Evolutionary conservation across 2,329 filamentous ascomycete species (phyloP).

Genomic region (Penicillium sp.): DNA sequence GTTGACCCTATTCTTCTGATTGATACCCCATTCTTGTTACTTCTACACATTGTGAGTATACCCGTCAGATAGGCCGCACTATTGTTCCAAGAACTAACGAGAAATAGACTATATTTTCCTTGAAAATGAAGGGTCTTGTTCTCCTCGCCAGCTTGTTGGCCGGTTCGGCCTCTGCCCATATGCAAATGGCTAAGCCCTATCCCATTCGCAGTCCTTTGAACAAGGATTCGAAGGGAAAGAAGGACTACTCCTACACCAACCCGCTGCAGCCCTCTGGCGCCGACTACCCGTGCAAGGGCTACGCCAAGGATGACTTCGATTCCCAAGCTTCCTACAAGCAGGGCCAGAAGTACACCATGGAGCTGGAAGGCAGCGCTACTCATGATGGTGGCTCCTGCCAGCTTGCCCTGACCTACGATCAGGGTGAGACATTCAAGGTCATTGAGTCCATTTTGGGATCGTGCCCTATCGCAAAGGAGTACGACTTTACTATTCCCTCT

Average conservation of each 20-base stretch:
- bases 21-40: slow-evolving; percentile 2
- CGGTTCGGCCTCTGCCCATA: slow-evolving; percentile 48
- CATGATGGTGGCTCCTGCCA: slow-evolving; percentile 79
- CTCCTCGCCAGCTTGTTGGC: slow-evolving; percentile 38
- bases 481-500: slow-evolving; percentile 68
- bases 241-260: slow-evolving; percentile 73
- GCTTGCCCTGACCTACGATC: slow-evolving; percentile 73
- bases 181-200: slow-evolving; percentile 61
- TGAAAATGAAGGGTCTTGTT: slow-evolving; percentile 38
- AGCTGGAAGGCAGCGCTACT: slow-evolving; percentile 63
- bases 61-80: not conserved
- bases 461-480: slow-evolving; percentile 58
- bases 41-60: slow-evolving; percentile 8
- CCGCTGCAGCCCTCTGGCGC: slow-evolving; percentile 64
- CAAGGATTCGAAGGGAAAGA: slow-evolving; percentile 49
- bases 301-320: slow-evolving; percentile 56
- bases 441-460: slow-evolving; percentile 66
- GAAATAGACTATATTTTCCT: not conserved
- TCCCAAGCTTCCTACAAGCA: slow-evolving; percentile 65
- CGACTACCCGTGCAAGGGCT: slow-evolving; percentile 79
- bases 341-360: slow-evolving; percentile 67
- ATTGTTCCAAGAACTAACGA: not conserved
- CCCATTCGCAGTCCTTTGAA: slow-evolving; percentile 58
- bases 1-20: not conserved
- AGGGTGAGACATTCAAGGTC: slow-evolving; percentile 71